Evolutionary conservation across 352 stramenopile genomes (phyloP).

Genomic region (Phytopythium litorale): DNA sequence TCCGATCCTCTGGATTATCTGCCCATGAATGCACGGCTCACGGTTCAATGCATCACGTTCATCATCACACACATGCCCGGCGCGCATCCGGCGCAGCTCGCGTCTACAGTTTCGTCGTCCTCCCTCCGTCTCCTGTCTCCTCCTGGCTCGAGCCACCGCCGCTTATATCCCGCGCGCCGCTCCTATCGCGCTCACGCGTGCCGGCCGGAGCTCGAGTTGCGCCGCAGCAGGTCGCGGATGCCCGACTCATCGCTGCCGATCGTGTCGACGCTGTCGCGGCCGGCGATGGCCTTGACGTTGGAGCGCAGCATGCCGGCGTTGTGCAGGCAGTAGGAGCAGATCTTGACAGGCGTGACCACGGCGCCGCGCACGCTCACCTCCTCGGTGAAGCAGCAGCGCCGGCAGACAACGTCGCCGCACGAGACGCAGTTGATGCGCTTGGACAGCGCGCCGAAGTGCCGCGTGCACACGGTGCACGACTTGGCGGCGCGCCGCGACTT

Average conservation of each 20-base stretch:
- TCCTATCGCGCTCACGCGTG: background rate
- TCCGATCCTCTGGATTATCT: background rate
- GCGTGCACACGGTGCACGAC: constrained; percentile 20
- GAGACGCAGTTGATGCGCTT: constrained; percentile 25
- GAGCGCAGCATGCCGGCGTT: constrained; percentile 14
- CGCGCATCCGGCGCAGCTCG: background rate
- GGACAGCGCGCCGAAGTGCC: constrained; percentile 23
- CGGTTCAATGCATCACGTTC: background rate
- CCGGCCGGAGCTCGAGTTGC: constrained; percentile 10
- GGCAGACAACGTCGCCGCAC: constrained; percentile 25
- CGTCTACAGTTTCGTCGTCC: background rate
- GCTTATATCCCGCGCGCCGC: constrained; percentile 2
- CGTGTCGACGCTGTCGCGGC: constrained; percentile 18
- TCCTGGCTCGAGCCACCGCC: background rate
- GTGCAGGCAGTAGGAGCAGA: constrained; percentile 23
- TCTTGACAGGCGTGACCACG: constrained; percentile 22
- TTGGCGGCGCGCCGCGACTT: constrained; percentile 16
- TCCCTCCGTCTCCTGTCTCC: background rate
- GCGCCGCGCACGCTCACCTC: constrained; percentile 36
- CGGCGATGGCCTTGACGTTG: constrained; percentile 12
- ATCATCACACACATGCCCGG: background rate
- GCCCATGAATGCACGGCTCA: too few species aligned
- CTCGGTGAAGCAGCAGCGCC: constrained; percentile 20
- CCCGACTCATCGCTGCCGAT: constrained; percentile 15
- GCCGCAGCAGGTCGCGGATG: constrained; percentile 17